Conservation (phyloP, 352 stramenopile genomes). For the Globisporangium nunn region DNA sequence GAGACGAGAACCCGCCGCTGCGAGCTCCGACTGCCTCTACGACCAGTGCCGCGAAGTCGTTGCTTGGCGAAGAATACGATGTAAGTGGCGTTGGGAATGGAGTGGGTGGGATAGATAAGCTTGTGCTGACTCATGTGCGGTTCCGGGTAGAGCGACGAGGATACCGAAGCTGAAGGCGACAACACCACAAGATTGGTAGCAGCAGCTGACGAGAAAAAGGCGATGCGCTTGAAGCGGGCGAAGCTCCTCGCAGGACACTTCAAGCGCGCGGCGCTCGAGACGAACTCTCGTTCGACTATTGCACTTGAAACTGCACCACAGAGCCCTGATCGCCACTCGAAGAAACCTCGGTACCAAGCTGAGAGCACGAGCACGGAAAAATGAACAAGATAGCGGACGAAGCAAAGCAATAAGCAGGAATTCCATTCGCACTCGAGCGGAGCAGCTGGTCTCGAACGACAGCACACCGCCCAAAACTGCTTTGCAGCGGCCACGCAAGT, state of each 20-base stretch:
- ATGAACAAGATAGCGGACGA: no score
- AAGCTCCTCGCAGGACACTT: conserved; percentile 16
- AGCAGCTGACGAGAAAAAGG: conserved; percentile 4
- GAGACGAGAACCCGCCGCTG: conserved; percentile 23
- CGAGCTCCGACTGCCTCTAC: neutral
- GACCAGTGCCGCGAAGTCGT: conserved; percentile 2
- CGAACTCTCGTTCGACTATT: neutral
- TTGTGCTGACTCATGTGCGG: neutral
- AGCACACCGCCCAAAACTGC: no score
- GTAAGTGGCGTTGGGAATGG: conserved; percentile 11
- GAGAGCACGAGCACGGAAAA: no score
- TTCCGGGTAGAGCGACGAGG: conserved; percentile 19
- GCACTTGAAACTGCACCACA: no score
- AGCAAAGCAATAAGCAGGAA: no score
- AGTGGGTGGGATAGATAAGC: neutral
- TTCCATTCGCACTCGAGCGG: no score
- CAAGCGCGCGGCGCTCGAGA: conserved; percentile 6
- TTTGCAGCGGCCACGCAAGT: no score
- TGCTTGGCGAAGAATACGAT: conserved; percentile 40
- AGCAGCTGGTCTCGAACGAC: no score
- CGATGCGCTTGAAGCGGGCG: conserved; percentile 15
- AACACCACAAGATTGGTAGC: conserved; percentile 2
- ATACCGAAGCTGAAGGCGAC: conserved; percentile 3
- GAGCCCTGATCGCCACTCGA: no score
- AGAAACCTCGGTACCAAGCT: neutral